Conservation (phyloP, 257 asterid species). For the Salvia rosmarinus region DNA sequence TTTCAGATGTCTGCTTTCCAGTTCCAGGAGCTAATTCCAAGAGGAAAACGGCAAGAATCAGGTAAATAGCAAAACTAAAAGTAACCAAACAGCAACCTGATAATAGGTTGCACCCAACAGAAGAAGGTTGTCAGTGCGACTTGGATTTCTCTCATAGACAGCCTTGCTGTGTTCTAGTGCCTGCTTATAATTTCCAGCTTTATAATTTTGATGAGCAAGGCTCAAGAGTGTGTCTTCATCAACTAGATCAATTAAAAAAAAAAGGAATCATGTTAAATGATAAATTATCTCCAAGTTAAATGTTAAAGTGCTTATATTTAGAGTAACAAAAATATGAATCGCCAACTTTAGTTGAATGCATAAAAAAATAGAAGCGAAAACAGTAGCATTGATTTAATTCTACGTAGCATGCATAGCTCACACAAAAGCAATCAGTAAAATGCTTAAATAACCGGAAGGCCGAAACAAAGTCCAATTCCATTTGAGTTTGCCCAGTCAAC, state of each 20-base stretch:
- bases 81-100: slow-evolving; percentile 61
- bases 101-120: slow-evolving; percentile 88
- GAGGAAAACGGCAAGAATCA: slow-evolving; percentile 3
- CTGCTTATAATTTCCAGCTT: slow-evolving; percentile 80
- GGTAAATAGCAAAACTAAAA: not conserved
- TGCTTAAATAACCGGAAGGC: not conserved
- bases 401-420: not conserved
- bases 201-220: slow-evolving; percentile 93
- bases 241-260: slow-evolving; percentile 49
- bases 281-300: not conserved
- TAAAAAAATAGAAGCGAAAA: slow-evolving; percentile 20
- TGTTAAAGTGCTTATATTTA: not conserved
- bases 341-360: slow-evolving; percentile 1
- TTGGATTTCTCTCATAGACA: slow-evolving; percentile 78
- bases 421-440: slow-evolving; percentile 17
- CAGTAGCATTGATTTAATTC: not conserved
- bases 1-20: slow-evolving; percentile 31
- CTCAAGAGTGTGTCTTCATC: slow-evolving; percentile 81
- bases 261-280: slow-evolving; percentile 17
- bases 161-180: slow-evolving; percentile 91
- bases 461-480: not conserved
- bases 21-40: slow-evolving; percentile 17
- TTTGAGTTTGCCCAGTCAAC: not conserved
- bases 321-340: not conserved
- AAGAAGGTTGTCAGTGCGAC: slow-evolving; percentile 96